Percentiles rank a stretch among this genome's conserved stretches.
phyloP scores from a whole-genome alignment of 768 basidiomycete species.

The Termitomyces sp. region DNA sequence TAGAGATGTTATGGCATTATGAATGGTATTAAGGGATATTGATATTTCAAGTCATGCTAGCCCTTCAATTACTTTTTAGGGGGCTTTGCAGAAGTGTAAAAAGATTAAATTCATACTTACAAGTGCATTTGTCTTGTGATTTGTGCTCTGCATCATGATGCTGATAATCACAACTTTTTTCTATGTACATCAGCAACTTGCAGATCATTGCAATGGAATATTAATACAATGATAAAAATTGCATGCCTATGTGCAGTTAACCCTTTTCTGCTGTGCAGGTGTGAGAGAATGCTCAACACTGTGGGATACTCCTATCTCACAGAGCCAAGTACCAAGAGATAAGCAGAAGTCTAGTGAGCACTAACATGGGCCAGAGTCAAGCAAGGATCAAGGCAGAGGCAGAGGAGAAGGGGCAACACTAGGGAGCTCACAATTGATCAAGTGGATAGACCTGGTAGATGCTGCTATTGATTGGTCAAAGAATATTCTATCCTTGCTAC shows the following conservation, averaged over 20 bases:
- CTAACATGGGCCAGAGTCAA: too few relatives aligned
- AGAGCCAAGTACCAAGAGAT: too few relatives aligned
- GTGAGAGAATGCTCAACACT: too few relatives aligned
- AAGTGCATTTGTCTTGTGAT: slow-evolving; percentile 1
- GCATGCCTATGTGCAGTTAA: not conserved
- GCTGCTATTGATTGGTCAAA: too few relatives aligned
- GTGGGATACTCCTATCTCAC: too few relatives aligned
- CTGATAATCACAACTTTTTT: slow-evolving; percentile 1
- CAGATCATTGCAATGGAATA: not conserved
- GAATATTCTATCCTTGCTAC: too few relatives aligned
- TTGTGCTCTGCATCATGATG: not conserved
- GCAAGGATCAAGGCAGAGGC: too few relatives aligned
- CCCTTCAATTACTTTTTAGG: slow-evolving; percentile 3
- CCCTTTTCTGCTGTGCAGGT: not conserved
- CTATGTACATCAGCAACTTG: not conserved
- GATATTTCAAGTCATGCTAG: not conserved
- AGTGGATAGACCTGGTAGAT: too few relatives aligned
- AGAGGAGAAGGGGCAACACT: too few relatives aligned
- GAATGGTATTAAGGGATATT: not conserved
- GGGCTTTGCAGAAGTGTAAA: not conserved
- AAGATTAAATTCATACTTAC: not conserved
- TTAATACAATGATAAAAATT: not conserved
- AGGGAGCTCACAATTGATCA: too few relatives aligned
- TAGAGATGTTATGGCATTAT: slow-evolving; percentile 1
- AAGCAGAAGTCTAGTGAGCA: too few relatives aligned